A percentile compares a stretch with the other conserved stretches of the same genome.
phyloP scores from a whole-genome alignment of 129 eudicot species.

The Logfia minima region DNA sequence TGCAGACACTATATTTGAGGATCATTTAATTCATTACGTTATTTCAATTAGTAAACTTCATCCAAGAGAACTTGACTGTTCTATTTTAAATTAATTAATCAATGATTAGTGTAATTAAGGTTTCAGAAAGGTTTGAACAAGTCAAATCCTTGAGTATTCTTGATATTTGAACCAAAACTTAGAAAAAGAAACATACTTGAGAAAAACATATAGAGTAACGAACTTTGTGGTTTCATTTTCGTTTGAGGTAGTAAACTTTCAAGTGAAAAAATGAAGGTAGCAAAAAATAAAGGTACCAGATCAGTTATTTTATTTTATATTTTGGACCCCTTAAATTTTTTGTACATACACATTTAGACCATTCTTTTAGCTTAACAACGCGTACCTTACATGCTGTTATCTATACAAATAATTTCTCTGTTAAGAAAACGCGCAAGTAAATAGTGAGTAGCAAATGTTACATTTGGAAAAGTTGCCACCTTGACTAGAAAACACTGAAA shows the following conservation, averaged over 20 bases:
- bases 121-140: conserved; percentile 11
- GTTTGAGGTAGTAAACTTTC: background rate
- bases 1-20: conserved; percentile 30
- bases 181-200: no score
- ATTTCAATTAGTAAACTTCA: background rate
- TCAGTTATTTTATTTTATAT: no score
- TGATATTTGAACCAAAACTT: background rate
- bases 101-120: conserved; percentile 21
- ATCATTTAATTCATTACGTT: conserved; percentile 25
- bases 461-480: no score
- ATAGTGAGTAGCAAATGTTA: no score
- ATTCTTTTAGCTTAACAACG: background rate
- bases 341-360: background rate
- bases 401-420: background rate
- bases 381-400: background rate
- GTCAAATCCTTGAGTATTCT: background rate
- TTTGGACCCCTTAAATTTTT: background rate
- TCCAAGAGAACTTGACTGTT: conserved; percentile 26
- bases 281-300: no score
- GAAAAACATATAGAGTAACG: no score
- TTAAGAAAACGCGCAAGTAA: no score
- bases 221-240: no score
- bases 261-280: no score
- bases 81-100: background rate
- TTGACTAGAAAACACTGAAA: no score